Base-by-base conservation (phyloP, 202 grass and related monocot genomes). In the Cymbopogon flexuosus region DNA sequence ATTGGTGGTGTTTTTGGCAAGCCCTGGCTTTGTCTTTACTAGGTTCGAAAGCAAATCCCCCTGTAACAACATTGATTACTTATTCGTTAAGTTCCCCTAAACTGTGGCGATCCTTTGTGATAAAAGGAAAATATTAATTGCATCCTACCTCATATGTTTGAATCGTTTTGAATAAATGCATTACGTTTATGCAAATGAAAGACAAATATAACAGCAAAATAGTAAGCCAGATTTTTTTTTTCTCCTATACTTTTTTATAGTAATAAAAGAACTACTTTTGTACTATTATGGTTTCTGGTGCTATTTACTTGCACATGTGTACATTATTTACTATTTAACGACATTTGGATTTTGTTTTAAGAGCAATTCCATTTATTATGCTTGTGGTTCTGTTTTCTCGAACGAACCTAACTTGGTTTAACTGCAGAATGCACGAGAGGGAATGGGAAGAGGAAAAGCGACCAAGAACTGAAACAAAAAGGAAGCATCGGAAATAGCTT, bases 381-480 rank as follows among this genome's bases (percentile, higher is more conserved):
- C 27, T 83, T 77, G 61, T 5, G 15, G 51, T 65, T 33, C 37
- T 8, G 29, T 65, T 72, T 72, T 79, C 34, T 85, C 10, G 14
- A 79, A 79, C 13, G 39, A 79, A 22, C 49, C 68, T 80, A 24
- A 66, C 29, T 78, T 24, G 62, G n/a, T 78, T 45, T 67, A 77
- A 79, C 39, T 79, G 78, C 76, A 98, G 96, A 87, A 69, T 72
- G 15, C 86, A 92, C 54, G 96, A 98, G 68, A 88, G 92, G 87
- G 95, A 98, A 76, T 90, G 90, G 87, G 96, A 98, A 78, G 96
- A 98, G 75, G 96, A 95, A 57, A 98, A 91, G 84, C 78, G 92
- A 13, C 71, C 81, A 81, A 98, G 96, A 89, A 33, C 86, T 52
- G 96, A 98, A 86, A 65, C 88, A 65, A 98, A 93, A 88, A 91